A percentile compares a stretch with the other conserved stretches of the same genome.
Evolutionary conservation across 352 stramenopile species (phyloP).

Genomic region (Globisporangium irregulare): DNA sequence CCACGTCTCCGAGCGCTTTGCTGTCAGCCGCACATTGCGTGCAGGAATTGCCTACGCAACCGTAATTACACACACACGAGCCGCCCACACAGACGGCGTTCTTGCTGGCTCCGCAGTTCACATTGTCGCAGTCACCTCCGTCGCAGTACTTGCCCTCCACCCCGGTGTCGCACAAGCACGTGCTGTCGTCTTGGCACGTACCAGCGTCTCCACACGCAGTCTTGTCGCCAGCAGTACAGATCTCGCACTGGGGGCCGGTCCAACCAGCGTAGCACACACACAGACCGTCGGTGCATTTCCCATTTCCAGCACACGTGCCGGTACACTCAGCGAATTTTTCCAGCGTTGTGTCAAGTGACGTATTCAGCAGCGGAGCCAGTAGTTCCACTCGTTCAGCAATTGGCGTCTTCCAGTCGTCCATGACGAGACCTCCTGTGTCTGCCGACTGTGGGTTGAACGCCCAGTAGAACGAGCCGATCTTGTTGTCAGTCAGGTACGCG

Average conservation of each 20-base stretch:
- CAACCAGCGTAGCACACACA: constrained; percentile 63
- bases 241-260: constrained; percentile 63
- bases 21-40: constrained; percentile 42
- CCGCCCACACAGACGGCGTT: constrained; percentile 58
- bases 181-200: constrained; percentile 56
- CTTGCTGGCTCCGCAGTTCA: constrained; percentile 40
- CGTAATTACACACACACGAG: constrained; percentile 53
- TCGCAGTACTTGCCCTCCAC: constrained; percentile 51
- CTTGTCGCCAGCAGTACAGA: constrained; percentile 50
- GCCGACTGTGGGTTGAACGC: constrained; percentile 73
- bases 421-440: constrained; percentile 61
- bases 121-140: constrained; percentile 44
- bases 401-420: constrained; percentile 67
- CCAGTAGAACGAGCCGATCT: constrained; percentile 76
- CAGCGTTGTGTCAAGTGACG: constrained; percentile 36
- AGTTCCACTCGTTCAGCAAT: constrained; percentile 57
- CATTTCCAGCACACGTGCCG: constrained; percentile 40
- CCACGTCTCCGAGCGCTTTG: constrained; percentile 23
- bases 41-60: constrained; percentile 44
- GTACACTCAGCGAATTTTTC: constrained; percentile 40
- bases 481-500: constrained; percentile 48
- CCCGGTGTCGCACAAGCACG: constrained; percentile 47
- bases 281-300: constrained; percentile 38
- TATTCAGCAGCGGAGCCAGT: constrained; percentile 35
- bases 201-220: constrained; percentile 49